A percentile compares a stretch with the other conserved stretches of the same genome.
Evolutionary conservation across 148 eudicot species (phyloP).

Genomic region (Cornus kousa): DNA sequence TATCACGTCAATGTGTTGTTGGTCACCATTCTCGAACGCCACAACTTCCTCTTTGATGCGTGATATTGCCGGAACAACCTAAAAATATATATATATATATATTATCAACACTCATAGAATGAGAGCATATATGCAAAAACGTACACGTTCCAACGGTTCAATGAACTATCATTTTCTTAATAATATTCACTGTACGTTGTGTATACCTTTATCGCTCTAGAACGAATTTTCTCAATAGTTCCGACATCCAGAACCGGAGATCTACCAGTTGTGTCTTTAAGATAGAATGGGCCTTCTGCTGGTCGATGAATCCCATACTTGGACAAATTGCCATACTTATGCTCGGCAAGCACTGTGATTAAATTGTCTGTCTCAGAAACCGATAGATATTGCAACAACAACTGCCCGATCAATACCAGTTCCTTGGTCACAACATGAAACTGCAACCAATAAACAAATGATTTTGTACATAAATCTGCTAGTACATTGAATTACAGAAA

Average conservation of each 20-base stretch:
- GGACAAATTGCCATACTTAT: slow-evolving; percentile 25
- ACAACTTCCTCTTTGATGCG: slow-evolving; percentile 17
- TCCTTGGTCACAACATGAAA: slow-evolving; percentile 28
- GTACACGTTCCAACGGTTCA: no score
- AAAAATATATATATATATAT: no score
- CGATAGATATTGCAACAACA: slow-evolving; percentile 21
- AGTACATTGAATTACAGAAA: no score
- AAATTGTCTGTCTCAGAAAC: slow-evolving; percentile 19
- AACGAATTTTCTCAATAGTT: slow-evolving; percentile 22
- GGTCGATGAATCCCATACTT: slow-evolving; percentile 35
- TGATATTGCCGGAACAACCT: slow-evolving; percentile 33
- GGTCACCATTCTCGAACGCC: slow-evolving; percentile 19
- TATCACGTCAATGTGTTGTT: slow-evolving; percentile 31
- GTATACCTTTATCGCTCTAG: slow-evolving; percentile 27
- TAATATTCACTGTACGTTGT: background rate
- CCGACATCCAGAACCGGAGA: slow-evolving; percentile 37
- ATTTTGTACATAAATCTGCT: no score
- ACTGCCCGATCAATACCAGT: slow-evolving; percentile 25
- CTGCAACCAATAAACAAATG: slow-evolving; percentile 10
- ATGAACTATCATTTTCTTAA: background rate
- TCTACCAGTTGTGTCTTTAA: slow-evolving; percentile 20
- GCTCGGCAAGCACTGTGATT: background rate
- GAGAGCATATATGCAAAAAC: background rate
- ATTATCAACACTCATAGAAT: background rate
- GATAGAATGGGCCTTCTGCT: slow-evolving; percentile 26